Evolutionary conservation across 2,329 filamentous ascomycete species (phyloP), one percentile per base, ranked within the genome.

Genomic region (Knoxdaviesia capensis): DNA sequence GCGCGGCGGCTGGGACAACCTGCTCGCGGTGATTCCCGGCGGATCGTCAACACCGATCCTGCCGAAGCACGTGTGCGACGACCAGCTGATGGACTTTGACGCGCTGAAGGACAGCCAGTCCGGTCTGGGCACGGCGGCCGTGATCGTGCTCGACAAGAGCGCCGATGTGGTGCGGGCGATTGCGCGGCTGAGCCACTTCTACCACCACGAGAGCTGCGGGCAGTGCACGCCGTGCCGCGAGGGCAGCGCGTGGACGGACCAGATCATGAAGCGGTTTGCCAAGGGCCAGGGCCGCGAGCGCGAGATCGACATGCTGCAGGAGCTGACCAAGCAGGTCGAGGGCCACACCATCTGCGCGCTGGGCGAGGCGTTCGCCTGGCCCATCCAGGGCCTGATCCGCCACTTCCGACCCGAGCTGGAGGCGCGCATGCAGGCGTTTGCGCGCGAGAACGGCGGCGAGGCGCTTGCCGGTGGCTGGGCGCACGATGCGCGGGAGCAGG

Each of bases 181-280:
- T 57, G 79, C 83, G 49, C 80, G 90, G 53, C 76, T 98, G 52
- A 84, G 82, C 54, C 84, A 88, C 60, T 98, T 98, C 69, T 98
- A 98, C 71, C 82, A 87, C 63, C 90, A 98, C 68, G 90, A 98
- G 69, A 87, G 79, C 50, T 98, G 90, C 62, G 90, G 90, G 46
- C 90, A 98, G 67, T 98, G 90, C 69, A 98, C 90, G 45, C 90
- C 90, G n/a, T 98, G 90, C 73, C 82, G 90, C 58, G 90, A 98
- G 66, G 90, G 90, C 50, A 92, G 81, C 69, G 94, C 93, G 68
- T 98, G 90, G 90, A 94, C 88, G 7, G 82, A 93, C 63, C 87
- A 98, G 69, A 96, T 98, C 62, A 96, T 98, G 90, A 69, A 81
- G 62, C 80, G 90, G 44, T 93, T 98, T 53, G 86, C 93, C 69